Base-by-base conservation (phyloP, 2,329 filamentous ascomycete species). In the Rhinocladiella mackenziei region DNA sequence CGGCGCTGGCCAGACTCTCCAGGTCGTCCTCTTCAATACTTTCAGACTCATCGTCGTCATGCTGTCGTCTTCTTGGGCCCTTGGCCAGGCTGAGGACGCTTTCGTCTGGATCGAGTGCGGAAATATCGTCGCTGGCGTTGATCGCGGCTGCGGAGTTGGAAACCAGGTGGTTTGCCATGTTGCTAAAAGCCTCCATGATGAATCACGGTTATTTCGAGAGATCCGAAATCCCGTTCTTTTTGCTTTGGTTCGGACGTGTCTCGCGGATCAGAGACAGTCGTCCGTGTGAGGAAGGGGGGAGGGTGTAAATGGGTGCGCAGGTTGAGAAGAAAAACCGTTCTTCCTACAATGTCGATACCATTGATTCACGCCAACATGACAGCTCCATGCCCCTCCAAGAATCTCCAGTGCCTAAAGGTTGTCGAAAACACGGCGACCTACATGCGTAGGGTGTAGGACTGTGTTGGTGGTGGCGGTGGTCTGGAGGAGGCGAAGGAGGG, bases 41-140 rank as follows among this genome's bases (percentile, higher is more conserved):
- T 58, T 94, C 88, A 29, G 85, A 88, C 61, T 95, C 89, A 56
- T 95, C 89, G 62, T 94, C 86, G 60, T 89, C 89, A 60, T 85
- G 81, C 62, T 83, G 78, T 57, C 87, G 81, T 56, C 84, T 71
- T 51, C 75, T 69, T 13, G 77, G 74, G 28, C 72, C 72, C 31
- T 70, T 81, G 71, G 66, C 78, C 70, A 73, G 77, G 74, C 72
- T 84, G 34, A 94, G 77, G 54, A 91, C 76, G 69, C 78, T 86
- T 68, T 94, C 89, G 60, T 94, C 88, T 23, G 81, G 74, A 56
- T 88, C 84, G 60, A 84, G 75, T 28, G 78, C 77, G 29, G 81
- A 84, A 22, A 84, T 80, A 68, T 94, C 88, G 60, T 86, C 81
- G 59, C 80, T 84, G 54, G 89, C 89, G 61, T 94, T 94, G 67